Percentiles rank a stretch among this genome's conserved stretches.
Conservation (phyloP, 2,329 filamentous ascomycete genomes). For the Rasamsonia emersonii region DNA sequence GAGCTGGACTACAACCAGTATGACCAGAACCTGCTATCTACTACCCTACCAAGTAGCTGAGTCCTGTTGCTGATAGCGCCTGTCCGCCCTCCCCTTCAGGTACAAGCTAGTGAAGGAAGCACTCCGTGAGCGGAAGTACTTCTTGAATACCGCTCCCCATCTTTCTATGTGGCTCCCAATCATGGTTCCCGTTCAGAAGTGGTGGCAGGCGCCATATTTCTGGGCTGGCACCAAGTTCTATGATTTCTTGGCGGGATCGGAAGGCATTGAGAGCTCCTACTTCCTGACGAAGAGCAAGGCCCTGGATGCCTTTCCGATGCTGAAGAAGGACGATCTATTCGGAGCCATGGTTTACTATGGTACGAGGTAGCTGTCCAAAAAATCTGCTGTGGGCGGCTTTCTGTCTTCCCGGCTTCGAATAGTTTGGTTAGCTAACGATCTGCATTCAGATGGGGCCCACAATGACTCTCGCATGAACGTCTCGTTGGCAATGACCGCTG, state of each 20-base stretch:
- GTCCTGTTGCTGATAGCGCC: neutral
- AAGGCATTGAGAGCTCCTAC: constrained; percentile 83
- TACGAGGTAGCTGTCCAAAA: constrained; percentile 23
- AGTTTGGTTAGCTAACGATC: constrained; percentile 9
- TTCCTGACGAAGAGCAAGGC: constrained; percentile 81
- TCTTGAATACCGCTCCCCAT: constrained; percentile 74
- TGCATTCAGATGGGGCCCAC: constrained; percentile 63
- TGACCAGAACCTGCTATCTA: constrained; percentile 15
- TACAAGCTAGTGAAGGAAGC: constrained; percentile 71
- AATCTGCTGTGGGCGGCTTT: too few species aligned
- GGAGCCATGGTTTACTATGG: constrained; percentile 82
- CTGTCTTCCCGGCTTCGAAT: neutral
- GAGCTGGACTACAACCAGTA: constrained; percentile 76
- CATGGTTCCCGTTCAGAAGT: constrained; percentile 71
- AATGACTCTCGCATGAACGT: constrained; percentile 93
- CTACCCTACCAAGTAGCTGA: too few species aligned
- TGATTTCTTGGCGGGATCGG: constrained; percentile 73
- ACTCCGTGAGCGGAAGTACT: constrained; percentile 72
- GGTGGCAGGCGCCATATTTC: constrained; percentile 74
- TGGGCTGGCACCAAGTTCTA: constrained; percentile 69
- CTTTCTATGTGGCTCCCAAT: constrained; percentile 74
- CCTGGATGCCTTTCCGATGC: constrained; percentile 79
- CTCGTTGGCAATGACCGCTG: constrained; percentile 77
- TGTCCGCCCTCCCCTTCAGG: constrained; percentile 13
- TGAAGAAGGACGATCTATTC: constrained; percentile 68